Conservation (phyloP, 305 asterid species). For the Lippia alba region DNA sequence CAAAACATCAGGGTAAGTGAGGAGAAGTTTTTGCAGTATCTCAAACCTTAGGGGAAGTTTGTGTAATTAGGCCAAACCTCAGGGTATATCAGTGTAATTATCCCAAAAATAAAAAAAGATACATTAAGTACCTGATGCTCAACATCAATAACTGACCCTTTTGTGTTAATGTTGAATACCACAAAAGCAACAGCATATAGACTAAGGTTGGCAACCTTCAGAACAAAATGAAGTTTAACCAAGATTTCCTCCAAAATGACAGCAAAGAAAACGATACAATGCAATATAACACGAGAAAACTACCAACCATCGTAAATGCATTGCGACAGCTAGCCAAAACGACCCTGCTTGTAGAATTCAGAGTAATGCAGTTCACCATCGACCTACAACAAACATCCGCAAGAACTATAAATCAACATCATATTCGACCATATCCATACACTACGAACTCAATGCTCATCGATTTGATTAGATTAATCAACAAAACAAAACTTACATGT, state of each 20-base stretch:
- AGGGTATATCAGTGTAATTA: too few relatives aligned
- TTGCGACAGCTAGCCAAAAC: constrained; percentile 90
- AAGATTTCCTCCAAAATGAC: not conserved
- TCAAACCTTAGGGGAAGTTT: too few relatives aligned
- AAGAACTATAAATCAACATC: not conserved
- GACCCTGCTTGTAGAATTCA: constrained; percentile 89
- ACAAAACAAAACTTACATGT: constrained; percentile 57
- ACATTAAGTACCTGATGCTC: constrained; percentile 66
- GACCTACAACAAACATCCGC: constrained; percentile 60
- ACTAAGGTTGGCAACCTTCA: constrained; percentile 87
- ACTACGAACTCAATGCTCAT: not conserved
- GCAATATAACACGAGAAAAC: constrained; percentile 25
- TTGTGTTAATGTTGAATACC: constrained; percentile 58
- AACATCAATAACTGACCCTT: constrained; percentile 49
- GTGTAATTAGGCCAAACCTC: too few relatives aligned
- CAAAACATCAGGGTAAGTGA: too few relatives aligned
- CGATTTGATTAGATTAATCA: not conserved
- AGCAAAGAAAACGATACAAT: constrained; percentile 4
- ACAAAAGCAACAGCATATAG: constrained; percentile 77
- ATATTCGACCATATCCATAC: too few relatives aligned
- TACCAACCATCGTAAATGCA: constrained; percentile 85
- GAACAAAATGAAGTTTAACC: constrained; percentile 6
- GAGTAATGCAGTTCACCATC: constrained; percentile 95
- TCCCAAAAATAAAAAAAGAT: not conserved
- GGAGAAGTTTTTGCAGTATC: too few relatives aligned